These are phyloP conservation scores for Thermomyces lanuginosus DNA, from an alignment of 2,329 filamentous ascomycete species.

Conservation along the genomic window DNA sequence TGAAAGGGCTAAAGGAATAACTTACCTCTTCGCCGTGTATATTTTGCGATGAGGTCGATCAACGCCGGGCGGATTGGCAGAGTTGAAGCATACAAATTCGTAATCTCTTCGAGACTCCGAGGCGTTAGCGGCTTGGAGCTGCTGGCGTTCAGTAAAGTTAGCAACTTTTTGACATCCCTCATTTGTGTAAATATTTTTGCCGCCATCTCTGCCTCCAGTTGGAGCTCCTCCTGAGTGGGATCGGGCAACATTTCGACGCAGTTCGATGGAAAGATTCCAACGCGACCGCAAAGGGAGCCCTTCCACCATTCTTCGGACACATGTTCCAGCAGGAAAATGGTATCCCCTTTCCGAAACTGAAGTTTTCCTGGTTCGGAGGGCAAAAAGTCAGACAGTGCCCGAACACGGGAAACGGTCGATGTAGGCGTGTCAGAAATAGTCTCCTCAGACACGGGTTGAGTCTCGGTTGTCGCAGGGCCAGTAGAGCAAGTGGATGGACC, in stretches of 20 bases:
- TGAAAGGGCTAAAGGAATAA: neutral
- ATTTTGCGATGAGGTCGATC: conserved; percentile 96
- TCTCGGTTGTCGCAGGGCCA: conserved; percentile 18
- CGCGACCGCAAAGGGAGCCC: conserved; percentile 81
- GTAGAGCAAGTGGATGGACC: conserved; percentile 21
- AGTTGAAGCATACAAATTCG: conserved; percentile 75
- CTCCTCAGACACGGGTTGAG: conserved; percentile 31
- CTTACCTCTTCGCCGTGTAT: conserved; percentile 93
- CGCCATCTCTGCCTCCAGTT: conserved; percentile 93
- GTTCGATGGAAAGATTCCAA: conserved; percentile 94
- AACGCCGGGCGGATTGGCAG: conserved; percentile 88
- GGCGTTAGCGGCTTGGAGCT: conserved; percentile 62
- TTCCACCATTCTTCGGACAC: conserved; percentile 99
- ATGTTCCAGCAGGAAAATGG: conserved; percentile 91
- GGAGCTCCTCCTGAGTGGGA: conserved; percentile 82
- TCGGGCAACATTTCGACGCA: conserved; percentile 96
- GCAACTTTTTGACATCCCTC: conserved; percentile 61
- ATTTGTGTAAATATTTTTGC: conserved; percentile 61
- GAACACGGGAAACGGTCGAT: conserved; percentile 84
- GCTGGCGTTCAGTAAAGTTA: conserved; percentile 80
- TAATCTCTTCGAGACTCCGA: conserved; percentile 95
- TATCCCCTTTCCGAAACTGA: conserved; percentile 89
- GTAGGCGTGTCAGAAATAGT: conserved; percentile 70
- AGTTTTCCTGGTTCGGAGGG: conserved; percentile 88
- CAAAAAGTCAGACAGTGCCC: conserved; percentile 85